Conservation (phyloP, 257 asterid genomes). For the Schizonepeta tenuifolia region DNA sequence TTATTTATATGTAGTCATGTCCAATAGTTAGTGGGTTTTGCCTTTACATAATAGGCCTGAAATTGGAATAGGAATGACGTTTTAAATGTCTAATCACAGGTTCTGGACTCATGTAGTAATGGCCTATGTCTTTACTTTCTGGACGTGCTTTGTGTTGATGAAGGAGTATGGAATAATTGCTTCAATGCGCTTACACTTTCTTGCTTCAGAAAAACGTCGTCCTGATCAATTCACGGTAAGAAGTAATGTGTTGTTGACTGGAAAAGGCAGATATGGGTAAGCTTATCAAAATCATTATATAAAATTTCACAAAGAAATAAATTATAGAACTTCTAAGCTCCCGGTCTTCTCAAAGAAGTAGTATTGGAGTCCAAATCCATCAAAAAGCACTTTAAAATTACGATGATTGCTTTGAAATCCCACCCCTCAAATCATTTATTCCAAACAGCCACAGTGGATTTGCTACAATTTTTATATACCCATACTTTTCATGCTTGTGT, state of each 20-base stretch:
- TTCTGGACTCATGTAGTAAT: conserved; percentile 88
- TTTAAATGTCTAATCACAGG: conserved; percentile 50
- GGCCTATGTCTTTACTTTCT: conserved; percentile 85
- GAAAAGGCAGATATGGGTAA: conserved; percentile 3
- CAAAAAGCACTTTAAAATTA: not conserved
- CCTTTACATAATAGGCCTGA: conserved; percentile 16
- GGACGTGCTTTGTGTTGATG: conserved; percentile 79
- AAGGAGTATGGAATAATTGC: conserved; percentile 81
- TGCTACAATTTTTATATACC: no score
- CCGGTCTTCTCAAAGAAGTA: not conserved
- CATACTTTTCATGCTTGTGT: not conserved
- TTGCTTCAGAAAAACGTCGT: conserved; percentile 86
- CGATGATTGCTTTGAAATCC: not conserved
- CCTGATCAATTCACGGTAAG: conserved; percentile 92
- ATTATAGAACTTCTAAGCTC: not conserved
- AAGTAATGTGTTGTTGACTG: conserved; percentile 32
- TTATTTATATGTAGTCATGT: conserved; percentile 3
- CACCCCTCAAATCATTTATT: not conserved
- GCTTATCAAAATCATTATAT: not conserved
- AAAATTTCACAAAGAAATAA: not conserved
- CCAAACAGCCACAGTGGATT: not conserved
- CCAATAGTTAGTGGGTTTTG: conserved; percentile 12
- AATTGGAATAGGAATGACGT: conserved; percentile 27
- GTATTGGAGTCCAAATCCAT: not conserved
- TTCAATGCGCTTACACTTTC: conserved; percentile 85